phyloP scores from a whole-genome alignment of 2,329 filamentous ascomycete species.

The Xylaria sp. region DNA sequence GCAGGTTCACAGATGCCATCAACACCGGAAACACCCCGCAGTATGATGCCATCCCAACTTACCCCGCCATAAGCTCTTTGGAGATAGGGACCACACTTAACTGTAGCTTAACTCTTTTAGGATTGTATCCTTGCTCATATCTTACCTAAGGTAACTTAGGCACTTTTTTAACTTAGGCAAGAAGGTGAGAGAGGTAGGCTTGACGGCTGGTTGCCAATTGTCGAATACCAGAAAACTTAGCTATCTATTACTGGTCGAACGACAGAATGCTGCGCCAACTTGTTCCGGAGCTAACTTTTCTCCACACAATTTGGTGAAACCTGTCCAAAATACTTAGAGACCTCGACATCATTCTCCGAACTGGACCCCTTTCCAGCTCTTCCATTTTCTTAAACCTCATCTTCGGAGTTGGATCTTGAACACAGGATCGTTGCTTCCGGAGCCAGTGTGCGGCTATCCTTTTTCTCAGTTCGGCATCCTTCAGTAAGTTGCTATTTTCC shows the following conservation, averaged over 20 bases:
- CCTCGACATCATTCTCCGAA: constrained; percentile 38
- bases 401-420: constrained; percentile 25
- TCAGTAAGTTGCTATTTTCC: constrained; percentile 27
- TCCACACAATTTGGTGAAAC: constrained; percentile 52
- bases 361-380: constrained; percentile 20
- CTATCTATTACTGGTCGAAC: constrained; percentile 5
- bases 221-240: constrained; percentile 4
- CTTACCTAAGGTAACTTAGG: neutral
- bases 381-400: constrained; percentile 2
- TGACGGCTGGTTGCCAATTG: constrained; percentile 29
- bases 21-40: constrained; percentile 1
- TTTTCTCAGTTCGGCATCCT: constrained; percentile 20
- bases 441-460: constrained; percentile 2
- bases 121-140: neutral
- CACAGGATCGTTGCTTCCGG: constrained; percentile 18
- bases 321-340: constrained; percentile 48
- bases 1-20: neutral
- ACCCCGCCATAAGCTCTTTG: constrained; percentile 29
- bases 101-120: neutral
- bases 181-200: too few species aligned
- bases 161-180: neutral
- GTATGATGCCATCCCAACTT: constrained; percentile 32
- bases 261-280: neutral
- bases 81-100: neutral
- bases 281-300: constrained; percentile 18